Conservation (phyloP, 108 stramenopile species). For the Discostella pseudostelligera region DNA sequence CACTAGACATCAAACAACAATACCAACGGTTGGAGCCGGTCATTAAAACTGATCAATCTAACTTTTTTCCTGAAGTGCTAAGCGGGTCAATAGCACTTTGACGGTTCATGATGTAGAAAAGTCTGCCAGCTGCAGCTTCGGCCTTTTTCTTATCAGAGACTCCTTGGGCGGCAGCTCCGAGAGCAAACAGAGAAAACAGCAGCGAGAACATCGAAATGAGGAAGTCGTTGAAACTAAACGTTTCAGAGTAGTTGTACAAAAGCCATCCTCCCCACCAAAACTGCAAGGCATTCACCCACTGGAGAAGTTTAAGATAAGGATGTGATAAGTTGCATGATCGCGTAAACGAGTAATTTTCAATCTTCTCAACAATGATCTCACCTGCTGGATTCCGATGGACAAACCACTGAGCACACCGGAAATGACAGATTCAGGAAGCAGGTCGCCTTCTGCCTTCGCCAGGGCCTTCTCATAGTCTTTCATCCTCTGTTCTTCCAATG, state of each 20-base stretch:
- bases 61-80: slow-evolving; percentile 46
- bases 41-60: slow-evolving; percentile 23
- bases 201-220: slow-evolving; percentile 75
- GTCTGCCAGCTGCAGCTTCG: slow-evolving; percentile 59
- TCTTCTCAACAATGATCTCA: not conserved
- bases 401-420: slow-evolving; percentile 28
- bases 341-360: not conserved
- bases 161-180: slow-evolving; percentile 75
- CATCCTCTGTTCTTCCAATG: slow-evolving; percentile 57
- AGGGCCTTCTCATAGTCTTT: slow-evolving; percentile 60
- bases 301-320: not conserved
- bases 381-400: slow-evolving; percentile 33
- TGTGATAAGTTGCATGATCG: not conserved
- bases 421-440: slow-evolving; percentile 25
- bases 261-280: slow-evolving; percentile 81
- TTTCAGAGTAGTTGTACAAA: slow-evolving; percentile 52
- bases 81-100: slow-evolving; percentile 64
- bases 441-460: slow-evolving; percentile 34
- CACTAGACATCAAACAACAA: not conserved
- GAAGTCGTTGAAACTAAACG: slow-evolving; percentile 62
- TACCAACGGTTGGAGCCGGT: not conserved
- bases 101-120: slow-evolving; percentile 69
- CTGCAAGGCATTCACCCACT: slow-evolving; percentile 51
- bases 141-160: slow-evolving; percentile 64
- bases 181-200: slow-evolving; percentile 70